Evolutionary conservation across 78 protist genomes (phyloP).

Genomic region (Cavenderia fasciculata): DNA sequence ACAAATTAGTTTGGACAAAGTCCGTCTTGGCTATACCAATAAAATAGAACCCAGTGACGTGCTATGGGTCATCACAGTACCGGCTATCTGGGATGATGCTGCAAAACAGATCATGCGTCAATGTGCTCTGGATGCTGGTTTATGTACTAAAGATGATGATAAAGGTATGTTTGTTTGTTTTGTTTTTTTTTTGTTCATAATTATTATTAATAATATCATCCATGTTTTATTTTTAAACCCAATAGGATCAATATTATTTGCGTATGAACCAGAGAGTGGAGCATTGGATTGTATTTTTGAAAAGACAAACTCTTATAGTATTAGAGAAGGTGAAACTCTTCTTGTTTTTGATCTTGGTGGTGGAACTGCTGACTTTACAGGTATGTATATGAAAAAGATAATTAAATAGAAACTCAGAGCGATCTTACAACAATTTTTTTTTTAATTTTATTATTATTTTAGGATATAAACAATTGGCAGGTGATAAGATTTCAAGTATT

Average conservation of each 20-base stretch:
- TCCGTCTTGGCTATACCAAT: neutral
- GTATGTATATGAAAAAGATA: too few relatives aligned
- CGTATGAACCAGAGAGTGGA: neutral
- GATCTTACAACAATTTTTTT: too few relatives aligned
- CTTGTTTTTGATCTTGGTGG: too few relatives aligned
- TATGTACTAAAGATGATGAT: constrained; percentile 24
- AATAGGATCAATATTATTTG: neutral
- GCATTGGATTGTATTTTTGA: neutral
- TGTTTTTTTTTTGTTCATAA: neutral
- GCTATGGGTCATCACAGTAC: constrained; percentile 6
- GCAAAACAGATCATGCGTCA: constrained; percentile 2
- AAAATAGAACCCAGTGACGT: neutral
- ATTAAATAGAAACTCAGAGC: too few relatives aligned
- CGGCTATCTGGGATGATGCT: constrained; percentile 15
- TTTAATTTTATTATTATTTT: too few relatives aligned
- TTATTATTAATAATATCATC: too few relatives aligned
- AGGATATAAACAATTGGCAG: too few relatives aligned
- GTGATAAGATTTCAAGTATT: too few relatives aligned
- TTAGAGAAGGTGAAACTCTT: too few relatives aligned
- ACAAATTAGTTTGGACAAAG: neutral
- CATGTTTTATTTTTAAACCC: neutral
- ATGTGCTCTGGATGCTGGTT: neutral
- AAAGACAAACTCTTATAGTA: too few relatives aligned
- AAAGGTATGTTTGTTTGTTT: constrained; percentile 8
- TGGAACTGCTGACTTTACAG: too few relatives aligned